Base-by-base conservation (phyloP, 2,329 filamentous ascomycete genomes). In the Fusarium torulosum region DNA sequence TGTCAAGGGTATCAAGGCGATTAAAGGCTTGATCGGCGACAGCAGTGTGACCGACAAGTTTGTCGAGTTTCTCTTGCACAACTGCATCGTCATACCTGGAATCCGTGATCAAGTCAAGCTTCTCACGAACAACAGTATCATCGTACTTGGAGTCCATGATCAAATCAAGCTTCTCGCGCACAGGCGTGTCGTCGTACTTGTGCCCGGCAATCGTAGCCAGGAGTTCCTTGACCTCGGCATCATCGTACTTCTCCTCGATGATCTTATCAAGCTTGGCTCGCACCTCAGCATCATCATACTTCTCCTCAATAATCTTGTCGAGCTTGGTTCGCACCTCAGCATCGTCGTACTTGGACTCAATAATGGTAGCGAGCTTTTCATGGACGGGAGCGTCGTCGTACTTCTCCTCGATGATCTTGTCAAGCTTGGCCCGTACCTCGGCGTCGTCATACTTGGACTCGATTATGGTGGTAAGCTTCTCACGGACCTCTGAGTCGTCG, bases 1-100 rank as follows among this genome's bases (percentile, higher is more conserved):
- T 88, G 70, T 97, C 93, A 7, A 99, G 86, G 23, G 92, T 92
- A 65, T 91, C 90, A 44, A 97, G 86, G 70, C 94, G 92, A 7
- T 86, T 84, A 35, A 93, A 87, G 2, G 91, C 88, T 74, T 93
- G 90, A 51, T 86, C 86, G 0, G 92, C 86, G 20, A 87, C 85
- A 25, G 88, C 84, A 31, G 86, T 88, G 74, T 92, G 88, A 50
- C 86, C 86, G 40, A 93, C 82, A 6, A 91, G 72, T 60, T 74
- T 77, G 53, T 81, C 78, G 10, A 81, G 78, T 66, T 81, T 81
- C 58, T 79, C 75, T 15, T 79, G 76, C 4, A 79, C 74, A 6
- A 61, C 60, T 7, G 66, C 54, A 40, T 80, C 78, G 29, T 93
- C 89, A 67, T 91, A 91, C 44, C 50, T 61, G 20, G 68, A 62